Evolutionary conservation across 495 filamentous ascomycete species (phyloP), one percentile per base, ranked within the genome.

Genomic region (Emericellopsis terricola): DNA sequence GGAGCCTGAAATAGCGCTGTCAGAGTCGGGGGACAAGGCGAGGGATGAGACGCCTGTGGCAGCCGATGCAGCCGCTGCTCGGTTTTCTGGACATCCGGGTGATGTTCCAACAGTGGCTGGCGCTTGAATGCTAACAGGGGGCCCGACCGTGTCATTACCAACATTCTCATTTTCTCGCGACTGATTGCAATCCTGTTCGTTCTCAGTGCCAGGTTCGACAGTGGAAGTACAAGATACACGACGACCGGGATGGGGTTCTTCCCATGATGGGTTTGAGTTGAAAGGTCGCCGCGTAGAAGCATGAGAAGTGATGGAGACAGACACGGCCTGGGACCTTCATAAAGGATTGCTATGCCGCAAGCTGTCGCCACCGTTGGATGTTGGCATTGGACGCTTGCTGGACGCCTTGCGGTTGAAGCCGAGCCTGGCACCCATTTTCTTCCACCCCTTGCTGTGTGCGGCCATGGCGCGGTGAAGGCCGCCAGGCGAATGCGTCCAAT

Each of bases 351-450:
- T 56, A 41, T 34, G 47, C 40, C 33, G 31, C 1, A 47, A 16
- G 19, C 52, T 48, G 27, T 36, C 31, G 9, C 46, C 49, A 42
- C 45, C 28, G 45, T 60, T 48, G 17, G 57, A 51, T 36, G 57
- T 42, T 45, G 60, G 48, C 10, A 43, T 37, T 9, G 56, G 57
- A 24, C 51, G 47, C 28, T 51, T 49, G 28, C 43, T 56, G 30
- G 58, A 60, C 35, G 45, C 48, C 37, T 68, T 74, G 49, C 69
- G 73, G 39, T 72, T 71, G 48, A 80, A 71, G 3, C 78, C 76
- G 16, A 91, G 52, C 52, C 76, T 81, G 34, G 71, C 73, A 8
- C 78, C 72, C 71, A 87, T 78, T 56, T 83, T 86, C 60, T 83
- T 89, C 81, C 82, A 91, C 37, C 70, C 60, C 38, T 57, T 71